Percentiles rank a stretch among this genome's conserved stretches.
Evolutionary conservation across 129 eudicot species (phyloP).

Genomic region (Lactuca sativa): DNA sequence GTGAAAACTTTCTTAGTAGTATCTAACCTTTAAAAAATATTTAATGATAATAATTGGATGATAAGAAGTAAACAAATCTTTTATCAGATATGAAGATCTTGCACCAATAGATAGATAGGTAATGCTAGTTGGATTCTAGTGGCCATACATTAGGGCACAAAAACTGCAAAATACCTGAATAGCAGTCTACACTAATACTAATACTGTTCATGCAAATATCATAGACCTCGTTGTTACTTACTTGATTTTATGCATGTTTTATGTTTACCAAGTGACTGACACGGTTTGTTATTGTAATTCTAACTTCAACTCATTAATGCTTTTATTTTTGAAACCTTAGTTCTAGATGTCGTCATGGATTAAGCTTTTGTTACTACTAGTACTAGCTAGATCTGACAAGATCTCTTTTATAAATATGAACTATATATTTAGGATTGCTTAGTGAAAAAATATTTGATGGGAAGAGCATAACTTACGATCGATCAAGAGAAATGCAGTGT

Average conservation of each 20-base stretch:
- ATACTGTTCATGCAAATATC: background rate
- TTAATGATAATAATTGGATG: background rate
- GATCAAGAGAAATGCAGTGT: constrained; percentile 41
- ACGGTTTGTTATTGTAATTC: background rate
- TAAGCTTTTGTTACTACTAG: background rate
- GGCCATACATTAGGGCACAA: constrained; percentile 20
- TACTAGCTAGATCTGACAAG: constrained; percentile 1
- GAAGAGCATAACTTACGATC: background rate
- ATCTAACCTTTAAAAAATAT: background rate
- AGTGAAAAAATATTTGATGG: background rate
- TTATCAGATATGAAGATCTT: constrained; percentile 15
- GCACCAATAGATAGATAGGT: background rate
- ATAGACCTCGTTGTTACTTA: background rate
- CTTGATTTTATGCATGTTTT: constrained; percentile 16
- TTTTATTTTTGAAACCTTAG: background rate
- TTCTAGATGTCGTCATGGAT: background rate
- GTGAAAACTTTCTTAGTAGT: background rate
- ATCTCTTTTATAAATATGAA: background rate
- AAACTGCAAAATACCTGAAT: constrained; percentile 2
- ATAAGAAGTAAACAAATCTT: background rate
- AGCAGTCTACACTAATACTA: background rate
- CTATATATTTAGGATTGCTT: background rate
- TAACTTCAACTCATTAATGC: background rate
- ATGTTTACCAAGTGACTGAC: constrained; percentile 1
- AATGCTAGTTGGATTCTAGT: background rate